Evolutionary conservation across 2,329 filamentous ascomycete species (phyloP), one percentile per base, ranked within the genome.

Genomic region (Fusarium albidum): DNA sequence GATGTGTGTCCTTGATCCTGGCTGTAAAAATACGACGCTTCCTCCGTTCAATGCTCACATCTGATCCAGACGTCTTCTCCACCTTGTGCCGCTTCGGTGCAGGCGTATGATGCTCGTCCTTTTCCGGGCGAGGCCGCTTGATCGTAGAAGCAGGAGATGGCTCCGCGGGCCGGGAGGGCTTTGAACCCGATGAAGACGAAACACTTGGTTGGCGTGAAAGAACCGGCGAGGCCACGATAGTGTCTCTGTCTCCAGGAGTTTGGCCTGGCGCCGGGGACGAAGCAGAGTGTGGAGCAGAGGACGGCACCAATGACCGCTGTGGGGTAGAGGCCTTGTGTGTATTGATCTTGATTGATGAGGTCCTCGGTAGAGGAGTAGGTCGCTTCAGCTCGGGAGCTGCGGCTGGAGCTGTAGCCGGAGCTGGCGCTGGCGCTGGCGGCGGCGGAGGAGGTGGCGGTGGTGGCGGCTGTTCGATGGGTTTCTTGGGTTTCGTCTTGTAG

Each of bases 321-420:
- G 63, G 63, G 9, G 58, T 61, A 4, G 64, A 56, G 3, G 60
- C 38, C 56, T 73, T 74, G 26, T 68, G 54, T 21, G 71, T 76
- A 33, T 66, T 73, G 59, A 74, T 71, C 60, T 77, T 77, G 51
- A 75, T 76, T 0, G 73, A 76, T 7, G 71, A 66, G n/a, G 68
- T 65, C 56, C 70, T 71, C 17, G 63, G 65, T 5, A 71, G 28
- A 40, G 60, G 56, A 15, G 57, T 49, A 18, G 68, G 68, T 15
- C 69, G 65, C 55, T 72, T 73, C 2, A 52, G 57, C 26, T 74
- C 55, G 21, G 55, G 48, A 9, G 54, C 26, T 35, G 57, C 47
- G 15, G 50, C 48, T 1, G 61, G 46, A 15, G 64, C 43, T 25
- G 57, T 63, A n/a, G n/a, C n/a, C n/a, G 55, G 48, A 9, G 54